phyloP scores from a whole-genome alignment of 106 monocot genomes.

The Vanilla planifolia region DNA sequence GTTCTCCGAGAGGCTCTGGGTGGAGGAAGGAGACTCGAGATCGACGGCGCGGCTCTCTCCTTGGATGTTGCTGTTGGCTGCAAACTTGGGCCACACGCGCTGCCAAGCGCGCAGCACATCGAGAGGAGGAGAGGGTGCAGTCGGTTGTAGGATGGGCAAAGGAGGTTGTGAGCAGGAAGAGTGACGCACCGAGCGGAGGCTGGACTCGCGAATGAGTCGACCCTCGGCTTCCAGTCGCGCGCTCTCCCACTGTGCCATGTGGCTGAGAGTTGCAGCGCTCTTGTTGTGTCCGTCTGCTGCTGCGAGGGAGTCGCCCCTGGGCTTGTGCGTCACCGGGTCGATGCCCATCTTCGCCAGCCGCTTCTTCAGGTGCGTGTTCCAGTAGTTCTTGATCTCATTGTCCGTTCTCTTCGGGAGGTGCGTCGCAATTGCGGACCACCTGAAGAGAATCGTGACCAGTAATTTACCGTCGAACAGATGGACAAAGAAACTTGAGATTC shows the following conservation, averaged over 20 bases:
- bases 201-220: conserved; percentile 49
- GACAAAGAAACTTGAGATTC: too few species aligned
- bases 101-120: conserved; percentile 32
- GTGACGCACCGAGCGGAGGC: conserved; percentile 19
- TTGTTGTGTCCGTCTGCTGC: conserved; percentile 10
- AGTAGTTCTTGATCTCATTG: conserved; percentile 90
- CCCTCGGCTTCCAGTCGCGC: conserved; percentile 75
- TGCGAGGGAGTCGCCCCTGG: conserved; percentile 20
- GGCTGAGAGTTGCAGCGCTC: conserved; percentile 45
- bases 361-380: conserved; percentile 88
- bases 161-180: conserved; percentile 2
- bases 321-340: conserved; percentile 72
- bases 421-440: conserved; percentile 80
- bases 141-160: not conserved
- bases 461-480: not conserved
- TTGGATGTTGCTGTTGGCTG: not conserved
- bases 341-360: conserved; percentile 75
- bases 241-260: conserved; percentile 92
- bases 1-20: conserved; percentile 46
- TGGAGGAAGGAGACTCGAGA: conserved; percentile 63
- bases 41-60: conserved; percentile 23
- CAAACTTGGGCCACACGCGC: conserved; percentile 6
- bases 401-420: conserved; percentile 76
- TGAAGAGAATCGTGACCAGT: conserved; percentile 5
- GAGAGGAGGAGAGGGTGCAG: conserved; percentile 3